phyloP scores from a whole-genome alignment of 805 yeast species.

The Candida pseudofarinosa region DNA sequence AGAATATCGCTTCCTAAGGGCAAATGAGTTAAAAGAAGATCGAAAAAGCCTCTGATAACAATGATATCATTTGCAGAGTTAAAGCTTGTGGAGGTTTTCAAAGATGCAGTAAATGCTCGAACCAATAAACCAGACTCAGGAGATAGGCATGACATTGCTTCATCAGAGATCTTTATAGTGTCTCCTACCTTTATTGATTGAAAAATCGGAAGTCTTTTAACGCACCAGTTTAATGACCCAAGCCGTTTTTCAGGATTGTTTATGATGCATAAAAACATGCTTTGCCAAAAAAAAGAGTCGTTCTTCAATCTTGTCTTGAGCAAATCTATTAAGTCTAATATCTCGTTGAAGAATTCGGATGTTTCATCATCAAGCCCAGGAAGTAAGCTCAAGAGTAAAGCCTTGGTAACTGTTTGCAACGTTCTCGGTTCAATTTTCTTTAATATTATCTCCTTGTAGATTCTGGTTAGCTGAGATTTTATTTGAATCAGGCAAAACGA shows the following conservation, averaged over 20 bases:
- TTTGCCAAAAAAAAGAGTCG: slow-evolving; percentile 83
- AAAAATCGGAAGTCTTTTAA: slow-evolving; percentile 60
- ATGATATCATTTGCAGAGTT: slow-evolving; percentile 51
- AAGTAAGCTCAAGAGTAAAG: slow-evolving; percentile 67
- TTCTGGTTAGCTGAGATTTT: slow-evolving; percentile 67
- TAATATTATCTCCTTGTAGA: slow-evolving; percentile 55
- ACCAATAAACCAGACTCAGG: slow-evolving; percentile 80
- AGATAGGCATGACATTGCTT: slow-evolving; percentile 56
- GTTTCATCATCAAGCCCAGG: slow-evolving; percentile 94
- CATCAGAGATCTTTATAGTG: slow-evolving; percentile 31
- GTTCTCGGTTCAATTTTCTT: slow-evolving; percentile 34
- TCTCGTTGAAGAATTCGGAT: slow-evolving; percentile 69
- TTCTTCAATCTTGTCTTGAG: slow-evolving; percentile 56
- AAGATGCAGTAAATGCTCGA: slow-evolving; percentile 68
- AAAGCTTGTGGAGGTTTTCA: slow-evolving; percentile 37
- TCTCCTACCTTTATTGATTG: slow-evolving; percentile 26
- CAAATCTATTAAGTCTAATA: slow-evolving; percentile 55
- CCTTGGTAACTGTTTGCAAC: slow-evolving; percentile 56
- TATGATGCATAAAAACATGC: slow-evolving; percentile 68
- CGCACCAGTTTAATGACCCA: slow-evolving; percentile 81
- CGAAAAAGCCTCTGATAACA: slow-evolving; percentile 84
- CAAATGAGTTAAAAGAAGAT: slow-evolving; percentile 63
- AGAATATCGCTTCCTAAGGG: slow-evolving; percentile 61
- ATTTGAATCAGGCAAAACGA: slow-evolving; percentile 86
- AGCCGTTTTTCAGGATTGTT: slow-evolving; percentile 74